Evolutionary conservation across 2,329 filamentous ascomycete species (phyloP).

Genomic region (Penicillium sp.): DNA sequence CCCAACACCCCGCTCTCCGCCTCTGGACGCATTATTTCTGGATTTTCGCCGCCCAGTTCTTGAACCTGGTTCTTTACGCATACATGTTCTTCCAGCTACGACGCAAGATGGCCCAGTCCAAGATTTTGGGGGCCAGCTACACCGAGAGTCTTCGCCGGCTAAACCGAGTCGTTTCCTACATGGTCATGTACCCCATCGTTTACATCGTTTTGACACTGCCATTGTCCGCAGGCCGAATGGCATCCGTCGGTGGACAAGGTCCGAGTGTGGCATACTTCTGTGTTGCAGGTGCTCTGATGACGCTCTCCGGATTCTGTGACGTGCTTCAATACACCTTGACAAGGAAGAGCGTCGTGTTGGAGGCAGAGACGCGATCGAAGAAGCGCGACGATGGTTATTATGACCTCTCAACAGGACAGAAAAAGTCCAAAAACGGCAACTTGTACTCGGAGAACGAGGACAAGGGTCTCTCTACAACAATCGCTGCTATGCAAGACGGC

Average conservation of each 20-base stretch:
- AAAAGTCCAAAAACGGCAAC: slow-evolving; percentile 4
- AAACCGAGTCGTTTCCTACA: slow-evolving; percentile 33
- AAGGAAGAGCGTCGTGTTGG: slow-evolving; percentile 12
- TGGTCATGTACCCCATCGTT: slow-evolving; percentile 38
- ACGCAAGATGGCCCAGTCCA: slow-evolving; percentile 32
- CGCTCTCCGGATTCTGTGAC: slow-evolving; percentile 53
- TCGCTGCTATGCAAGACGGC: slow-evolving; percentile 5
- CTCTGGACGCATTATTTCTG: slow-evolving; percentile 49
- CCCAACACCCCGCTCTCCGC: slow-evolving; percentile 39
- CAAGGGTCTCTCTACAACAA: slow-evolving; percentile 9
- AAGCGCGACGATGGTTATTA: slow-evolving; percentile 10
- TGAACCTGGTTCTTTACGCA: slow-evolving; percentile 44
- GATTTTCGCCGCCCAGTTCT: slow-evolving; percentile 49
- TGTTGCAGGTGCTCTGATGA: slow-evolving; percentile 49
- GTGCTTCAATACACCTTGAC: slow-evolving; percentile 49
- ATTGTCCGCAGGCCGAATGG: slow-evolving; percentile 44
- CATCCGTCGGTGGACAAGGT: slow-evolving; percentile 24
- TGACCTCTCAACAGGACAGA: slow-evolving; percentile 7
- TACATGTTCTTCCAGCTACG: slow-evolving; percentile 44
- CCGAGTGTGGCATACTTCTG: slow-evolving; percentile 40
- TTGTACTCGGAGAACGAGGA: slow-evolving; percentile 5
- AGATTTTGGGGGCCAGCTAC: slow-evolving; percentile 22
- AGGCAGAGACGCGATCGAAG: slow-evolving; percentile 10
- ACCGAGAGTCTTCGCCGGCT: slow-evolving; percentile 28
- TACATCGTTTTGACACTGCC: slow-evolving; percentile 60